Evolutionary conservation across 1,284 basidiomycete species (phyloP).

Genomic region (Malassezia globosa): DNA sequence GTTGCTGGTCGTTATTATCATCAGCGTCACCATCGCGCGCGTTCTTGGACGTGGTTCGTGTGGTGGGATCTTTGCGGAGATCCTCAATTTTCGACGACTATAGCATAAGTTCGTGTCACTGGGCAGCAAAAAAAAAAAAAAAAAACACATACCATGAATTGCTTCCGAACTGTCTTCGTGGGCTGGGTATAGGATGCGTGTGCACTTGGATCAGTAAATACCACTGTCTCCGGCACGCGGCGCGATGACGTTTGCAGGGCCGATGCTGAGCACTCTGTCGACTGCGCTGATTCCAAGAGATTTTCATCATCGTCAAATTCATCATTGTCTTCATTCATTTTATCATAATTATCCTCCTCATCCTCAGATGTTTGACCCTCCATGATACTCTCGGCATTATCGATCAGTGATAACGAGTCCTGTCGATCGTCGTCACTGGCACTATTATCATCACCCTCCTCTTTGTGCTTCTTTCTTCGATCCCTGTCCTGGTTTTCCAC

Average conservation of each 20-base stretch:
- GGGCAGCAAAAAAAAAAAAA: too few species aligned
- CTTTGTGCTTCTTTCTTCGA: background rate
- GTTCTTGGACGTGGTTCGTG: conserved; percentile 1
- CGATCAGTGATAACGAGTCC: too few species aligned
- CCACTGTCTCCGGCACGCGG: conserved; percentile 14
- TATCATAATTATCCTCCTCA: background rate
- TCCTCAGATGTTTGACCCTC: background rate
- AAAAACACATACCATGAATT: conserved; percentile 15
- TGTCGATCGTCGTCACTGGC: background rate
- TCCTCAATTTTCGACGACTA: conserved; percentile 17
- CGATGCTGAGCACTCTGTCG: too few species aligned
- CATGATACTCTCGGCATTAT: background rate
- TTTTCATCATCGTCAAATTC: conserved; percentile 11
- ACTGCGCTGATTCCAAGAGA: background rate
- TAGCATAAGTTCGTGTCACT: too few species aligned
- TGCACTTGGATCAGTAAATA: conserved; percentile 3
- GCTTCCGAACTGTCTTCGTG: conserved; percentile 1
- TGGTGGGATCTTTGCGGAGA: background rate
- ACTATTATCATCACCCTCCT: background rate
- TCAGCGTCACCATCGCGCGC: conserved; percentile 30
- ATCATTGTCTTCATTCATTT: background rate
- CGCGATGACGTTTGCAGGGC: too few species aligned
- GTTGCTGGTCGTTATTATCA: conserved; percentile 16
- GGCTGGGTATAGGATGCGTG: background rate
- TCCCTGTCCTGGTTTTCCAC: background rate